These are phyloP conservation scores for Phytophthora idaei DNA, from an alignment of 352 stramenopile genomes.

Conservation along the genomic window DNA sequence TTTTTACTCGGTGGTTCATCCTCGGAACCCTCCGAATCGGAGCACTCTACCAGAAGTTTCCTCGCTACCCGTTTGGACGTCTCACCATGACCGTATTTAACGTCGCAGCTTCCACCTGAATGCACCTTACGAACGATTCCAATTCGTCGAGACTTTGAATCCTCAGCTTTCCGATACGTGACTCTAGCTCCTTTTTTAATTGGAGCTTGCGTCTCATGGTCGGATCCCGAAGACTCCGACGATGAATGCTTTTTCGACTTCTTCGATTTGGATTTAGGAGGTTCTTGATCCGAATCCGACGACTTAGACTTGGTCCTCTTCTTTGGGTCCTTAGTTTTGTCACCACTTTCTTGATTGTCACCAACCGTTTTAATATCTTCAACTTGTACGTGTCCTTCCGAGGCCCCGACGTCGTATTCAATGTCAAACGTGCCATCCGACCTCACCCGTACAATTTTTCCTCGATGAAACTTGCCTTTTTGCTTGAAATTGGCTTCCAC, in stretches of 20 bases:
- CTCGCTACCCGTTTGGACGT: constrained; percentile 38
- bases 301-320: constrained; percentile 16
- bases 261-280: constrained; percentile 16
- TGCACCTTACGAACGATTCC: constrained; percentile 45
- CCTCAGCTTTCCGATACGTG: constrained; percentile 44
- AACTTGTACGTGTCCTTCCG: constrained; percentile 27
- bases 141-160: constrained; percentile 37
- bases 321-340: constrained; percentile 1
- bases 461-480: constrained; percentile 44
- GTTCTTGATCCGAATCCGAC: constrained; percentile 20
- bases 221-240: constrained; percentile 27
- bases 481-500: constrained; percentile 46
- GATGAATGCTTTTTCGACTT: constrained; percentile 23
- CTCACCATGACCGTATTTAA: constrained; percentile 68
- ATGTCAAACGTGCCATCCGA: constrained; percentile 41
- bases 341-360: constrained; percentile 9
- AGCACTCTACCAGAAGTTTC: constrained; percentile 31
- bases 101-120: constrained; percentile 61
- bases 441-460: constrained; percentile 31
- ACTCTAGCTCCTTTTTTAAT: constrained; percentile 42
- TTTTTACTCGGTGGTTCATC: constrained; percentile 13
- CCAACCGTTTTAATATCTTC: constrained; percentile 23
- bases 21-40: constrained; percentile 42
- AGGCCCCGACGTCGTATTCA: constrained; percentile 42
- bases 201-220: constrained; percentile 6